A percentile compares a stretch with the other conserved stretches of the same genome.
Conservation (phyloP, 1,284 basidiomycete species). For the Tilletia walkeri region DNA sequence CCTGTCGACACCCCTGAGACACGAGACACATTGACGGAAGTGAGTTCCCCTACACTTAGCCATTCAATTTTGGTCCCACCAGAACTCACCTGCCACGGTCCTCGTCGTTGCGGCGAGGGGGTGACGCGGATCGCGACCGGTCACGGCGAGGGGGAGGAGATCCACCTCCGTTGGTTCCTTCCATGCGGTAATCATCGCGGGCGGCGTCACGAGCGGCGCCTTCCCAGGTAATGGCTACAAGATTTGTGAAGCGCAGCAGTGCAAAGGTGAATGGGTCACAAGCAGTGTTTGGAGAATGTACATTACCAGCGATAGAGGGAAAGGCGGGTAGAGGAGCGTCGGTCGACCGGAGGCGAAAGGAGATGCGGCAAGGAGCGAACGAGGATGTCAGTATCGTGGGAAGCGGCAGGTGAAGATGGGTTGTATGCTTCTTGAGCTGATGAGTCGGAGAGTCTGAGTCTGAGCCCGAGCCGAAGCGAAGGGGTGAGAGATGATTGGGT, state of each 20-base stretch:
- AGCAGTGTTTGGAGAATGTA: conserved; percentile 20
- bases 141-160: conserved; percentile 40
- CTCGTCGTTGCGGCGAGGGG: conserved; percentile 22
- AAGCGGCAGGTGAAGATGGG: conserved; percentile 3
- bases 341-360: neutral
- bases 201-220: conserved; percentile 41
- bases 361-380: conserved; percentile 2
- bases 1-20: conserved; percentile 31
- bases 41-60: no score
- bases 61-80: no score
- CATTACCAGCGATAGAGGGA: conserved; percentile 4
- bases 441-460: neutral
- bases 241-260: neutral
- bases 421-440: no score
- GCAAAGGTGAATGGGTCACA: neutral
- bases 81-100: conserved; percentile 38
- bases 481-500: neutral
- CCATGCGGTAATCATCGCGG: conserved; percentile 29
- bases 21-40: neutral
- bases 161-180: conserved; percentile 32
- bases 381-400: conserved; percentile 13
- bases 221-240: conserved; percentile 29
- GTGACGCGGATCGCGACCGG: conserved; percentile 35
- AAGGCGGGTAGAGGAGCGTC: neutral
- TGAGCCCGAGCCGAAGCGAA: neutral